Conservation (phyloP, 1,284 basidiomycete genomes). For the Irpex rosettiformis region DNA sequence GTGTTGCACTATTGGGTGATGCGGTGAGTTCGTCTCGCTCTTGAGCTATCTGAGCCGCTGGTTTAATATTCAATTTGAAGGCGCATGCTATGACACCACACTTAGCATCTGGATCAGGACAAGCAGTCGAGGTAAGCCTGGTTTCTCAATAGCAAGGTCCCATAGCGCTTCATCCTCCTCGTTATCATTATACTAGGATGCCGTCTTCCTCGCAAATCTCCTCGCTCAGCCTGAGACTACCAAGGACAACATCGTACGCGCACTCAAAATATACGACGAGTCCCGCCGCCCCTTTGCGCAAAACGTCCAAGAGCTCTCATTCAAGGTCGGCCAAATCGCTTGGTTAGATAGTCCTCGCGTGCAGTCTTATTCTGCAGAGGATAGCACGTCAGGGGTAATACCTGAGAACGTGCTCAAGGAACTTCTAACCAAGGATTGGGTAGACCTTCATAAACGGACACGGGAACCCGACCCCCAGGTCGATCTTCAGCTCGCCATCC, state of each 20-base stretch:
- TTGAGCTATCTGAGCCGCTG: not conserved
- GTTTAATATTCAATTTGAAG: conserved; percentile 17
- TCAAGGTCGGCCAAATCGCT: not conserved
- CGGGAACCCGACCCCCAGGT: not conserved
- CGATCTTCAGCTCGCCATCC: not conserved
- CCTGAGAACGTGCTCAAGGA: not conserved
- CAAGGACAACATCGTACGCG: not conserved
- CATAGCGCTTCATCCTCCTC: not conserved
- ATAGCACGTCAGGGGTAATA: not conserved
- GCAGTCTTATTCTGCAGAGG: not conserved
- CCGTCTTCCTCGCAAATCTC: conserved; percentile 7
- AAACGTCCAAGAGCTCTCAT: conserved; percentile 1
- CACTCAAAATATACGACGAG: conserved; percentile 12
- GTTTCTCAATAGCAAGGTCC: not conserved
- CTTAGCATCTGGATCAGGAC: conserved; percentile 14
- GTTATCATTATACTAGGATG: conserved; percentile 5
- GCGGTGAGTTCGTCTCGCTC: conserved; percentile 25
- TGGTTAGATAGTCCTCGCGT: not conserved
- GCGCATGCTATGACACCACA: conserved; percentile 35
- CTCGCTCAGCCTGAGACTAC: conserved; percentile 4
- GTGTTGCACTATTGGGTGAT: conserved; percentile 34
- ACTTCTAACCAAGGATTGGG: not conserved
- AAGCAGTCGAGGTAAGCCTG: conserved; percentile 15
- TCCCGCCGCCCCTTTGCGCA: conserved; percentile 11
- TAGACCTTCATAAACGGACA: not conserved